Percentiles rank a stretch among this genome's conserved stretches.
These are phyloP conservation scores for Thielaviopsis musarum DNA, from an alignment of 2,329 filamentous ascomycete genomes.

Conservation along the genomic window DNA sequence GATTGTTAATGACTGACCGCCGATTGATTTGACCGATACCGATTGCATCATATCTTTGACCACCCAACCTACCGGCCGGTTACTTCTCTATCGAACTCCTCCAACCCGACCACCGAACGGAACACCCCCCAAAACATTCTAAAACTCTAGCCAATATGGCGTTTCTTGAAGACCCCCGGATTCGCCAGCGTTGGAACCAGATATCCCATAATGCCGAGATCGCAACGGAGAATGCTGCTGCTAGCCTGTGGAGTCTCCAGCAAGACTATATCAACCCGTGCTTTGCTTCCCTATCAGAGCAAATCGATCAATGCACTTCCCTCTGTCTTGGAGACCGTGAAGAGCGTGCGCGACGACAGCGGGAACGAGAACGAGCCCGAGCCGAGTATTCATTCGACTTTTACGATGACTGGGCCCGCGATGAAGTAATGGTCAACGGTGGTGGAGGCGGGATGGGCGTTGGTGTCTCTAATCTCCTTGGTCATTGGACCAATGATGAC, in stretches of 20 bases:
- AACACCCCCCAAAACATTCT: not conserved
- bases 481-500: constrained; percentile 64
- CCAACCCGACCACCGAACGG: not conserved
- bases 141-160: constrained; percentile 26
- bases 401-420: constrained; percentile 88
- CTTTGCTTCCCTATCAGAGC: constrained; percentile 46
- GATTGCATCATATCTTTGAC: not conserved
- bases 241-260: constrained; percentile 74
- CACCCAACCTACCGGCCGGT: not conserved
- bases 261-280: constrained; percentile 77
- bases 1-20: not conserved
- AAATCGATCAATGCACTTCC: constrained; percentile 55
- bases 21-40: not conserved
- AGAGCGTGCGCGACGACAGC: constrained; percentile 51
- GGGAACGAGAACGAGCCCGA: constrained; percentile 43
- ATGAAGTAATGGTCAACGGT: constrained; percentile 31
- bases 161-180: constrained; percentile 64
- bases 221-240: constrained; percentile 81
- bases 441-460: constrained; percentile 16
- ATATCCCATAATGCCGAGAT: constrained; percentile 80
- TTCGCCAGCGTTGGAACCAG: constrained; percentile 87
- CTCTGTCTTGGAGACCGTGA: constrained; percentile 57
- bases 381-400: constrained; percentile 89
- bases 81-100: not conserved
- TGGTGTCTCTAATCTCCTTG: constrained; percentile 39